A percentile compares a stretch with the other conserved stretches of the same genome.
These are phyloP conservation scores for Pestalotiopsis fici DNA, from an alignment of 2,329 filamentous ascomycete species.

Conservation along the genomic window DNA sequence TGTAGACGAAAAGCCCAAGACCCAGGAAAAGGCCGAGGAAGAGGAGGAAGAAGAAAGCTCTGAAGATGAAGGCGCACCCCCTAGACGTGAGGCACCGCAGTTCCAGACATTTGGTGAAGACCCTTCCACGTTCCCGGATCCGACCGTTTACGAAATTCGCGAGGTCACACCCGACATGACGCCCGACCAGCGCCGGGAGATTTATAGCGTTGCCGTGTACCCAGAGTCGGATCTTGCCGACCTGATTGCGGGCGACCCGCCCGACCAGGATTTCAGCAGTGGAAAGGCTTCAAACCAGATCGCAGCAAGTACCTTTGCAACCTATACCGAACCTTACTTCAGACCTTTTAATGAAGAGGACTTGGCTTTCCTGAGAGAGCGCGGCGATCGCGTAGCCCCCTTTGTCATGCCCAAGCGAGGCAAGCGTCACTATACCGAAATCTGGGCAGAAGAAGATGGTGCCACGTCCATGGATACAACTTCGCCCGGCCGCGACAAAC, in stretches of 20 bases:
- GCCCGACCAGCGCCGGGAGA: slow-evolving; percentile 81
- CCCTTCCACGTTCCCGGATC: slow-evolving; percentile 86
- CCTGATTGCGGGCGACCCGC: slow-evolving; percentile 83
- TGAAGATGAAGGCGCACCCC: slow-evolving; percentile 61
- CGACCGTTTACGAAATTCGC: slow-evolving; percentile 91
- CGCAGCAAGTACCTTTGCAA: slow-evolving; percentile 88
- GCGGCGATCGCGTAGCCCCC: slow-evolving; percentile 79
- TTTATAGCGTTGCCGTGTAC: slow-evolving; percentile 85
- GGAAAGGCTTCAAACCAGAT: slow-evolving; percentile 94
- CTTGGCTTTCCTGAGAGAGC: slow-evolving; percentile 86
- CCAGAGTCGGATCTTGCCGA: slow-evolving; percentile 80
- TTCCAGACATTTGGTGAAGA: slow-evolving; percentile 91
- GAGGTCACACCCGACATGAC: slow-evolving; percentile 73
- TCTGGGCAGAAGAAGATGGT: slow-evolving; percentile 95
- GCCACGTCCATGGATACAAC: slow-evolving; percentile 71
- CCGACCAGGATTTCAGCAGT: slow-evolving; percentile 93
- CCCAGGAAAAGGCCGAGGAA: slow-evolving; percentile 45
- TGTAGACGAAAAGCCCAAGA: slow-evolving; percentile 54
- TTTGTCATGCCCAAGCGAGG: slow-evolving; percentile 87
- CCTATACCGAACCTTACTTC: slow-evolving; percentile 90
- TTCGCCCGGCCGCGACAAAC: slow-evolving; percentile 61
- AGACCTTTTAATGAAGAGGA: slow-evolving; percentile 90
- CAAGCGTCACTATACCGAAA: slow-evolving; percentile 81
- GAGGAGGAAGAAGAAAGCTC: slow-evolving; percentile 45
- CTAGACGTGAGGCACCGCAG: slow-evolving; percentile 68